Base-by-base conservation (phyloP, 768 basidiomycete genomes). In the Pseudohyphozyma bogoriensis region DNA sequence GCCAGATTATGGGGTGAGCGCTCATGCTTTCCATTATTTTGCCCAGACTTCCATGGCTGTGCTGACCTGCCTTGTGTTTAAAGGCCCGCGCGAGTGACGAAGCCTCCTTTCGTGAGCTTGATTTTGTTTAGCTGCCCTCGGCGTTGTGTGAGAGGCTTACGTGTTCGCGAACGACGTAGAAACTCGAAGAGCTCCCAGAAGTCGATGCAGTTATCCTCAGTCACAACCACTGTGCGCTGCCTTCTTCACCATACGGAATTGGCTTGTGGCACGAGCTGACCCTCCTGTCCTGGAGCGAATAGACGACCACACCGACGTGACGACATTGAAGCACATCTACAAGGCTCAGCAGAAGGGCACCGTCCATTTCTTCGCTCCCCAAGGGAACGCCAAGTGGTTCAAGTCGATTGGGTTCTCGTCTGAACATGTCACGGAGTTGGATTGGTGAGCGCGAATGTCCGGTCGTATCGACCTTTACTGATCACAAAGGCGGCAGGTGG, bases 141-240 rank as follows among this genome's bases (percentile, higher is more conserved):
- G 10, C 46, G 40, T 42, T 42, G 40, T 15, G n/a, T n/a, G 12
- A 12, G n/a, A 10, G 46, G n/a, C 51, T 28, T 29, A 55, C 45
- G 40, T 61, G 67, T 70, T 75, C 6, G 72, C n/a, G n/a, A n/a
- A n/a, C 79, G 1, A 79, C 82, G 0, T 82, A 81, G 52, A 70
- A 75, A 24, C 75, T 82, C 28, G 75, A 79, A 46, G 80, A 83
- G 6, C 74, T 84, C 47, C 83, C 83, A 1, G 79, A 82, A 45
- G 69, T 85, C 22, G 83, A 85, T 67, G 79, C 78, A n/a, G 76
- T 85, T 35, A 79, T 82, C 9, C 82, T 84, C 55, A 81, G 80
- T 2, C 72, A 82, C 78, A 73, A 71, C 45, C 76, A 77, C 66
- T 77, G 74, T 74, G 44, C 26, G 13, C 15, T 29, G 26, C 2